Conservation (phyloP, 768 basidiomycete genomes). For the Rhizopogon vesiculosus region DNA sequence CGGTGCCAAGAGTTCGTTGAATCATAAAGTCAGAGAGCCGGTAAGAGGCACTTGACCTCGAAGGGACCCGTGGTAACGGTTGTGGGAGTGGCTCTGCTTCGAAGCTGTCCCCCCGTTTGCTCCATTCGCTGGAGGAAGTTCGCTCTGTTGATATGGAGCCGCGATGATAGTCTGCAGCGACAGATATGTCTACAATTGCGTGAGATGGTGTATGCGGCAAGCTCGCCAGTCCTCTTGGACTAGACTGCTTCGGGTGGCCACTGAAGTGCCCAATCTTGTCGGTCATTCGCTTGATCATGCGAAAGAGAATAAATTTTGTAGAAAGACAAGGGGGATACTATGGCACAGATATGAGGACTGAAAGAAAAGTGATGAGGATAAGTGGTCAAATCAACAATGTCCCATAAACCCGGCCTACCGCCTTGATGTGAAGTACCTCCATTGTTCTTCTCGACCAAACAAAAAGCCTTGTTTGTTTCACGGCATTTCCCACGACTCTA, state of each 20-base stretch:
- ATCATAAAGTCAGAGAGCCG: conserved; percentile 74
- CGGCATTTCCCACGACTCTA: no score
- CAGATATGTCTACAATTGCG: conserved; percentile 5
- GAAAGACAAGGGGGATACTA: not conserved
- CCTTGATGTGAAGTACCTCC: no score
- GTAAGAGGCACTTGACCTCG: conserved; percentile 62
- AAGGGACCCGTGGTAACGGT: conserved; percentile 27
- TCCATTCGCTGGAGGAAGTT: conserved; percentile 53
- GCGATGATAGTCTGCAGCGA: conserved; percentile 48
- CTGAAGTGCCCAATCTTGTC: conserved; percentile 37
- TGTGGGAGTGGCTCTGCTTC: conserved; percentile 30
- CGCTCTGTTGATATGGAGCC: conserved; percentile 67
- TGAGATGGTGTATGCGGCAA: not conserved
- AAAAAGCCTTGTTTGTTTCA: not conserved
- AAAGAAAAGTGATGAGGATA: not conserved
- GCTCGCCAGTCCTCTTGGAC: not conserved
- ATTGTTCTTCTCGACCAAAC: not conserved
- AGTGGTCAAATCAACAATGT: not conserved
- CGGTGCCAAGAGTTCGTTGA: conserved; percentile 84
- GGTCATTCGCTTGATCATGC: conserved; percentile 49
- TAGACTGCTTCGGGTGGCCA: conserved; percentile 4
- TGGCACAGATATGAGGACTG: not conserved
- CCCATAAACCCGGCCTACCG: not conserved
- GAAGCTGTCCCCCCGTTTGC: conserved; percentile 35
- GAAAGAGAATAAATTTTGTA: not conserved